Evolutionary conservation across 1,284 basidiomycete species (phyloP), one percentile per base, ranked within the genome.

Genomic region (Cryptococcus hybrid): DNA sequence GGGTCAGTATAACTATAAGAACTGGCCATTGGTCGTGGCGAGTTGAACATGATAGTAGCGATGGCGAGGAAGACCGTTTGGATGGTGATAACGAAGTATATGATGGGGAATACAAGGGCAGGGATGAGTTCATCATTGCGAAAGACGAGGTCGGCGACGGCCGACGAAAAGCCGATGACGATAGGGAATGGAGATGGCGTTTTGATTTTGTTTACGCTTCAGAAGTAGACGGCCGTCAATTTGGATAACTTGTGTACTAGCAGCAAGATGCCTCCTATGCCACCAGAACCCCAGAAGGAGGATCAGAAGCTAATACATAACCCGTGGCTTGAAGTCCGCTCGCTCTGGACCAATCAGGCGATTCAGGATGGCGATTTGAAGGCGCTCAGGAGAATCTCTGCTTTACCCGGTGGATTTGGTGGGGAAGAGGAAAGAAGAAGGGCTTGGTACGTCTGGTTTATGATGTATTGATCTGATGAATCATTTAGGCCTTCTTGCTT

Each of bases 371-470:
- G 61, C 13, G 71, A 78, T 52, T 46, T 70, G 8, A 59, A 50
- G 0, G 57, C 61, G 12, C 58, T 78, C 18, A 59, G 70, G 34
- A 54, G 61, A 43, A 61, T 76, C 7, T 71, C 75, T 1, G 66
- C 69, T 3, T 62, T 71, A 9, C 72, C 76, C 0, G 77, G 76
- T 24, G 77, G 77, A 0, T 78, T 75, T 51, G 77, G 75, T 2
- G 63, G 70, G 1, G 58, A 66, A 13, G 57, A 51, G 7, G 62
- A 72, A 18, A 57, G 77, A 11, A 57, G 65, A 24, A 60, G 52
- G 35, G 77, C 68, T 34, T 79, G 77, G 77, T 75, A 49, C 38
- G 74, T 62, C 43, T 42, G 40, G 40, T 42, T 42, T 42, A 24
- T 24, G 24, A 24, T 24, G 24, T 24, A 24, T 24, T 9, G 40